Evolutionary conservation across 495 filamentous ascomycete species (phyloP).

Genomic region (Aspergillus steynii): DNA sequence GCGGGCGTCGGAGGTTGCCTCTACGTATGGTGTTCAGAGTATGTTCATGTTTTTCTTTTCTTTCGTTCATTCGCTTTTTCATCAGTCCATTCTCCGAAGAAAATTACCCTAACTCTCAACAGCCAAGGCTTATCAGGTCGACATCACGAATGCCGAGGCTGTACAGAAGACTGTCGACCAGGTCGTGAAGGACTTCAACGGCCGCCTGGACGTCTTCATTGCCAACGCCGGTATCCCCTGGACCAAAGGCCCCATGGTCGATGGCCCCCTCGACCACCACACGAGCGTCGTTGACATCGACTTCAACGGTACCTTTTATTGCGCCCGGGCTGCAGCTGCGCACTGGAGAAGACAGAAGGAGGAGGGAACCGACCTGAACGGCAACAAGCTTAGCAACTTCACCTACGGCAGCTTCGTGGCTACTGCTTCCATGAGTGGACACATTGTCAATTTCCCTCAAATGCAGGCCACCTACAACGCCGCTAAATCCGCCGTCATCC

Average conservation of each 20-base stretch:
- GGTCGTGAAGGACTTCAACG: slow-evolving; percentile 68
- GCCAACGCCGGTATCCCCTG: slow-evolving; percentile 79
- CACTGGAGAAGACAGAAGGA: slow-evolving; percentile 68
- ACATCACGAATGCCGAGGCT: slow-evolving; percentile 59
- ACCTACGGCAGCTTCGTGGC: slow-evolving; percentile 72
- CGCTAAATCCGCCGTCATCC: slow-evolving; percentile 81
- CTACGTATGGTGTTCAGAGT: slow-evolving; percentile 81
- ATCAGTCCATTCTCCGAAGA: too few relatives aligned
- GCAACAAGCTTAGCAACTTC: slow-evolving; percentile 66
- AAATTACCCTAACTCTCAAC: slow-evolving; percentile 9
- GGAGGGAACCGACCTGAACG: slow-evolving; percentile 64
- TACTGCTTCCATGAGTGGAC: slow-evolving; percentile 79
- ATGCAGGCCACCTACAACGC: slow-evolving; percentile 85
- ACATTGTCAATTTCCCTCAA: slow-evolving; percentile 88
- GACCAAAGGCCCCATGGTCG: slow-evolving; percentile 67
- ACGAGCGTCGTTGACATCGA: slow-evolving; percentile 70
- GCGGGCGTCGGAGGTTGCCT: slow-evolving; percentile 70
- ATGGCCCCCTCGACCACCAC: slow-evolving; percentile 66
- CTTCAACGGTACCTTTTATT: slow-evolving; percentile 80
- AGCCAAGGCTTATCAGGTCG: slow-evolving; percentile 77
- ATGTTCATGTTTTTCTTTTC: slow-evolving; percentile 9
- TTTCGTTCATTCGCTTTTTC: too few relatives aligned
- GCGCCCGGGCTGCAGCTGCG: slow-evolving; percentile 71
- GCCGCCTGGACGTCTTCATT: slow-evolving; percentile 75
- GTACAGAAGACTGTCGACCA: slow-evolving; percentile 58